Base-by-base conservation (phyloP, 805 yeast genomes). In the Candida maris region DNA sequence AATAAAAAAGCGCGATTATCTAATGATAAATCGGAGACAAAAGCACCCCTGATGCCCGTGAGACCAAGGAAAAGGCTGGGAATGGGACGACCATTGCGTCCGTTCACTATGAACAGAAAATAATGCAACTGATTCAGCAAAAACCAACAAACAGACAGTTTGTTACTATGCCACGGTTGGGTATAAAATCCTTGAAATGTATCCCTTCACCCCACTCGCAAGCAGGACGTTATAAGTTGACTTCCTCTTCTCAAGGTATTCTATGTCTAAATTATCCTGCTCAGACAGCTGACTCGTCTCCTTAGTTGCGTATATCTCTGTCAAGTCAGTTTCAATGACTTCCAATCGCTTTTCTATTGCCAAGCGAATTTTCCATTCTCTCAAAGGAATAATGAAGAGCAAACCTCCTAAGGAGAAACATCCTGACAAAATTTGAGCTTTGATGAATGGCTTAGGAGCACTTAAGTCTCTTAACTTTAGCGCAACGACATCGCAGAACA, bases 401-500 rank as follows among this genome's bases (percentile, higher is more conserved):
- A 75, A 3, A 3, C 71, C 56, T 0, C 74, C 73, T 6, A 54
- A 59, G 6, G 73, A 52, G 41, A 71, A 77, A 31, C 71, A 61
- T 2, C 85, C 86, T 5, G 78, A 72, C 47, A 77, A 77, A 3
- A 79, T 65, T 49, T 81, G 87, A 2, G 83, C 67, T 45, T 77
- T 69, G 20, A 74, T 57, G 49, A 72, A 81, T 3, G 85, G 84
- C 15, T 25, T 46, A 1, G 41, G 5, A 5, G 39, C 29, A 5
- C 32, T 16, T 18, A 34, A 21, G 23, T 56, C 43, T 25, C 56
- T 40, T 32, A 60, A 35, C 10, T 49, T 46, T 38, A 61, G 37
- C 1, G 61, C 59, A 14, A 51, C 56, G 20, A 57, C 56, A 39
- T 61, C 66, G 15, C 52, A 48, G 21, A 52, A 49, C 24, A 57